phyloP scores from a whole-genome alignment of 305 asterid species.

The Fraxinus floribunda region DNA sequence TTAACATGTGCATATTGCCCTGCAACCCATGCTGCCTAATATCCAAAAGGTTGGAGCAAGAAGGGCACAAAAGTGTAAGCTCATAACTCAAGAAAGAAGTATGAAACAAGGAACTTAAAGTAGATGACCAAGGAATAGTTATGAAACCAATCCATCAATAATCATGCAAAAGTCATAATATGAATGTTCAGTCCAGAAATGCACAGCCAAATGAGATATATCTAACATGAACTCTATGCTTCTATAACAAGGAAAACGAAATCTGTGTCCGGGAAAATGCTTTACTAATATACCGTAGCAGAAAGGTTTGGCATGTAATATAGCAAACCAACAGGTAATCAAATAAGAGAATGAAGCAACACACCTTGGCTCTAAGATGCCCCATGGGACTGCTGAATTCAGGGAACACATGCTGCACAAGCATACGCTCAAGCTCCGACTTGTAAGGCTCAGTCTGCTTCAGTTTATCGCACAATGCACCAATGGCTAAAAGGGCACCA shows the following conservation, averaged over 20 bases:
- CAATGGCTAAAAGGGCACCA: constrained; percentile 98
- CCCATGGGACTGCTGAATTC: constrained; percentile 89
- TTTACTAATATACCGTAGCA: constrained; percentile 1
- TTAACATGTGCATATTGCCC: constrained; percentile 91
- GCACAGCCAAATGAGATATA: background rate
- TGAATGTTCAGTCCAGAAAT: background rate
- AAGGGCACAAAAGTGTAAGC: constrained; percentile 24
- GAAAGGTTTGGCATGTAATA: background rate
- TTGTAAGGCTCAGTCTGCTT: constrained; percentile 91
- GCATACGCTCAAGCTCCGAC: constrained; percentile 91
- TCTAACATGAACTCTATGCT: constrained; percentile 1
- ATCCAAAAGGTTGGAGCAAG: constrained; percentile 24
- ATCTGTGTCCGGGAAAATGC: constrained; percentile 8
- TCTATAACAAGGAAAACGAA: background rate
- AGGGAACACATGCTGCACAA: constrained; percentile 93
- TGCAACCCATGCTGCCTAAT: constrained; percentile 99
- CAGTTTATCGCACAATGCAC: constrained; percentile 85
- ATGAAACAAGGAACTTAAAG: background rate
- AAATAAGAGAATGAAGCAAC: constrained; percentile 17
- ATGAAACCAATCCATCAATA: background rate
- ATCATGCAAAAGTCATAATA: background rate
- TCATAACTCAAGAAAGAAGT: constrained; percentile 13
- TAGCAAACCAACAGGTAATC: constrained; percentile 15
- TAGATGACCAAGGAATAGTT: background rate
- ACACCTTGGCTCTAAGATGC: constrained; percentile 91